Percentiles rank a stretch among this genome's conserved stretches.
Evolutionary conservation across 768 basidiomycete genomes (phyloP).

Genomic region (Collybiopsis luxurians): DNA sequence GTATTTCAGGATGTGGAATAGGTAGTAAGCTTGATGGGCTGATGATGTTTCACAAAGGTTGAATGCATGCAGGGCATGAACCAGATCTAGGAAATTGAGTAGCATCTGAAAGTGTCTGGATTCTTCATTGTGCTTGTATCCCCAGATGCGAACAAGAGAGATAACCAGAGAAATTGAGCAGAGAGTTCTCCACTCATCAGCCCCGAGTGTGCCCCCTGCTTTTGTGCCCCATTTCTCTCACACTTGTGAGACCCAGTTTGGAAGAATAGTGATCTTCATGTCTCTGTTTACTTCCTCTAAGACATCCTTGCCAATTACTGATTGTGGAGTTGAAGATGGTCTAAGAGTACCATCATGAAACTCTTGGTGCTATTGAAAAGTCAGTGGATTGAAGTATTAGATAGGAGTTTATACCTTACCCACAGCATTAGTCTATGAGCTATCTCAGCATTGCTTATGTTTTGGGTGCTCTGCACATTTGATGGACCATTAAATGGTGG

Average conservation of each 20-base stretch:
- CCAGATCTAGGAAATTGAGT: constrained; percentile 26
- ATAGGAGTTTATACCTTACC: too few species aligned
- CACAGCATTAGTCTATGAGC: too few species aligned
- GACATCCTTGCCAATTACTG: constrained; percentile 13
- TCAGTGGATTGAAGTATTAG: too few species aligned
- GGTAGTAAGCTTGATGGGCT: constrained; percentile 17
- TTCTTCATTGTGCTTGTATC: constrained; percentile 2
- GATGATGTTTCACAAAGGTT: constrained; percentile 17
- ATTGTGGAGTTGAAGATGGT: neutral
- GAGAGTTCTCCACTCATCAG: constrained; percentile 31
- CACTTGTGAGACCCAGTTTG: constrained; percentile 19
- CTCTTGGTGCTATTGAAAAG: neutral
- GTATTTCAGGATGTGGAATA: constrained; percentile 20
- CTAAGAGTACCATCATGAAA: neutral
- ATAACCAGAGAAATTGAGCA: constrained; percentile 30
- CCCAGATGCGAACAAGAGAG: constrained; percentile 34
- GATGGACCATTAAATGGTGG: too few species aligned
- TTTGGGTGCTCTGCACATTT: too few species aligned
- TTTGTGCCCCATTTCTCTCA: constrained; percentile 20
- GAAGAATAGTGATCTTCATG: constrained; percentile 20
- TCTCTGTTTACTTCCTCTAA: constrained; percentile 11
- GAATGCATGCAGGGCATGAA: constrained; percentile 19
- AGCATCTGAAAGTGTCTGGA: constrained; percentile 18
- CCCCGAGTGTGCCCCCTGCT: constrained; percentile 26
- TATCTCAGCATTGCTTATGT: too few species aligned